Evolutionary conservation across 257 asterid species (phyloP), one percentile per base, ranked within the genome.

Genomic region (Nicotiana obtusifolia): DNA sequence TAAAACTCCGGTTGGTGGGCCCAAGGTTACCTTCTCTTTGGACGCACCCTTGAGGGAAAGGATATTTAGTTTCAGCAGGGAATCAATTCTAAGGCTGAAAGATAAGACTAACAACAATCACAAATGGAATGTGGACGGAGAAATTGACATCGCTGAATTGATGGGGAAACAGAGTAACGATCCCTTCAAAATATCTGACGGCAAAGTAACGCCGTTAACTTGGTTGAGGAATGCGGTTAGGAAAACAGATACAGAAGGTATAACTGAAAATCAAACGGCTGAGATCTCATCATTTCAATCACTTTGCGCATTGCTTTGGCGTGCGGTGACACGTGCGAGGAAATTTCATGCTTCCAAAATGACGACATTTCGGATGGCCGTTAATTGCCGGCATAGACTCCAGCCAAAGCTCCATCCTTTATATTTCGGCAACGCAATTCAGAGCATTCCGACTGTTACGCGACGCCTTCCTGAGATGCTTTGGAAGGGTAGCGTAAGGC

Each of bases 261-360:
- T 41, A 41, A 11, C 47, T 13, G n/a, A 19, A 4, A 78, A 78
- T 54, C 35, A 41, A 19, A 22, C 28, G 67, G 80, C 44, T 53
- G 83, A 81, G 62, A 81, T 87, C 56, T 87, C 90, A 26, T 87
- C 90, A 1, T 87, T 87, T 64, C 90, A 85, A 20, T 77, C 88
- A 0, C 86, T 87, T 3, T 83, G 86, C 71, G 88, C 90, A 14
- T 67, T 87, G 66, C 86, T 87, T 0, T 87, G 90, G 90, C 87
- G 88, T 26, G 90, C 84, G 7, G 88, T 87, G 80, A 87, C 90
- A 24, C 90, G 88, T 52, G 88, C 90, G 10, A 57, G 90, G 77
- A 85, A 85, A 5, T 69, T 87, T 0, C 86, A 84, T 8, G 26
- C 13, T 20, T 22, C 83, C 0, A 83, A 87, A 76, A 85, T 71